Evolutionary conservation across 164 flowering plant genomes (phyloP).

Genomic region (Vitis cinerea): DNA sequence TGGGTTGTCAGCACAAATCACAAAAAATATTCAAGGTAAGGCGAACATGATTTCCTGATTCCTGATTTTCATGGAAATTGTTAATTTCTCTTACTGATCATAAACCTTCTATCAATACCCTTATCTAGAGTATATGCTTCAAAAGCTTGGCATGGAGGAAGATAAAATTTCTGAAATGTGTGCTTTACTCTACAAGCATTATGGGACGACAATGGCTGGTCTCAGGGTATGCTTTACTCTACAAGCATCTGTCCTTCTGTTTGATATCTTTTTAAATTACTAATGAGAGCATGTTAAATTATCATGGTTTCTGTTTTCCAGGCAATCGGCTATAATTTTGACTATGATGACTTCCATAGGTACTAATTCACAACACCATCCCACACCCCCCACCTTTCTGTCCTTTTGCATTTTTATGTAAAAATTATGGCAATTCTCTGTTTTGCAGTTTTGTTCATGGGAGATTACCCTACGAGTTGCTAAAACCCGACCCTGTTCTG

Average conservation of each 20-base stretch:
- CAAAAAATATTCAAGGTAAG: constrained; percentile 66
- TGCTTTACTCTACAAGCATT: constrained; percentile 54
- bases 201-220: constrained; percentile 97
- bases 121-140: constrained; percentile 63
- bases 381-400: neutral
- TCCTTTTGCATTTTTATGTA: neutral
- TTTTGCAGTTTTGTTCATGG: constrained; percentile 82
- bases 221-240: constrained; percentile 64
- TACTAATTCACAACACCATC: constrained; percentile 17
- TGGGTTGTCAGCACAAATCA: constrained; percentile 50
- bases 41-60: neutral
- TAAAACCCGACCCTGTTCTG: constrained; percentile 76
- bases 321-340: constrained; percentile 82
- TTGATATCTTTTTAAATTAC: neutral
- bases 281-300: neutral
- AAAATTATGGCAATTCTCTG: neutral
- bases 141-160: constrained; percentile 69
- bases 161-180: constrained; percentile 52
- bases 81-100: neutral
- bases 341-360: constrained; percentile 88
- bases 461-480: constrained; percentile 67
- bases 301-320: constrained; percentile 23
- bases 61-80: neutral
- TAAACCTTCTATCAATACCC: neutral
- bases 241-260: constrained; percentile 31